phyloP scores from a whole-genome alignment of 225 moss, liverwort and hornwort species.

The Pseudisothecium myosuroides region DNA sequence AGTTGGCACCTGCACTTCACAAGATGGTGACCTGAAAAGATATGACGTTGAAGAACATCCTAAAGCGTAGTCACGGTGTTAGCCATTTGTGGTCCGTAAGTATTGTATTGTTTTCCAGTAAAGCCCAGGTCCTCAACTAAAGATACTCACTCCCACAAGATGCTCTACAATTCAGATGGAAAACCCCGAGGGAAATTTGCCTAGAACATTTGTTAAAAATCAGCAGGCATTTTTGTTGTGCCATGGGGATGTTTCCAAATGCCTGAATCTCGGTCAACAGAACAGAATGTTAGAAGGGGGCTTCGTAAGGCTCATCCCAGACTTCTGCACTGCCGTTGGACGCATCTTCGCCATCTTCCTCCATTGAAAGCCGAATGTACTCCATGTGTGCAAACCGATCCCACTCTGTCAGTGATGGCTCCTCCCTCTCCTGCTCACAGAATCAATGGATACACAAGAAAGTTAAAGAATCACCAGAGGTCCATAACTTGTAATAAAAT shows the following conservation, averaged over 20 bases:
- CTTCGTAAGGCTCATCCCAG: constrained; percentile 98
- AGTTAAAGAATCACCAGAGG: background rate
- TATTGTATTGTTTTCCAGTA: constrained; percentile 2
- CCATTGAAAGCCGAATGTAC: constrained; percentile 96
- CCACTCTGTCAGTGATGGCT: constrained; percentile 94
- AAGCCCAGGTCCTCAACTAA: constrained; percentile 13
- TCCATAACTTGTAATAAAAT: background rate
- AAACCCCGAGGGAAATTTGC: constrained; percentile 1
- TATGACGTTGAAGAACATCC: constrained; percentile 15
- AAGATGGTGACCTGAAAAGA: constrained; percentile 9
- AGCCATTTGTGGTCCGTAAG: constrained; percentile 1
- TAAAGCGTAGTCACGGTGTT: background rate
- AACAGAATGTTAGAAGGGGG: constrained; percentile 50
- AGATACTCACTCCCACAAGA: constrained; percentile 3
- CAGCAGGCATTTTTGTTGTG: background rate
- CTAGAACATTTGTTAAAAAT: background rate
- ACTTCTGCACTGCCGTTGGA: constrained; percentile 97
- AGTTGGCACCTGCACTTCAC: background rate
- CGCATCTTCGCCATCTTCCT: constrained; percentile 98
- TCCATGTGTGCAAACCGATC: constrained; percentile 97
- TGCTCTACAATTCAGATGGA: background rate
- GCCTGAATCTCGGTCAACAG: background rate
- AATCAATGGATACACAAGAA: background rate
- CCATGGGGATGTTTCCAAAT: background rate
- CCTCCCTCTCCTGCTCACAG: constrained; percentile 79